phyloP scores from a whole-genome alignment of 257 asterid genomes.

The Nicotiana attenuata region DNA sequence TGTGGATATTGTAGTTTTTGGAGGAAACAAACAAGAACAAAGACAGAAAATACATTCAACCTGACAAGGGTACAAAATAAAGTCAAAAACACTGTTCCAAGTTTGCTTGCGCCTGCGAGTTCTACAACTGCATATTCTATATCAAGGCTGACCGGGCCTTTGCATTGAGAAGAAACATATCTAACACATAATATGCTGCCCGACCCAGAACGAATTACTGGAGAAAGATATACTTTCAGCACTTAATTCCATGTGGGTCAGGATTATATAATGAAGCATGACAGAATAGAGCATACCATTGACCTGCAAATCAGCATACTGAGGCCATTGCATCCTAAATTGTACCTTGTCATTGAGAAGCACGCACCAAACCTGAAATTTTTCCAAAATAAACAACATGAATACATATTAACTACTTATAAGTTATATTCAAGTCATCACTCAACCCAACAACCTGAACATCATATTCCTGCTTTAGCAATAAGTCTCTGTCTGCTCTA shows the following conservation, averaged over 20 bases:
- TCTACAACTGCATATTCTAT: not conserved
- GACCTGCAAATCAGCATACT: constrained; percentile 71
- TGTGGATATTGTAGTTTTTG: not conserved
- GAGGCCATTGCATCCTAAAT: constrained; percentile 96
- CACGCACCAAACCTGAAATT: constrained; percentile 82
- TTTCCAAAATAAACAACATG: not conserved
- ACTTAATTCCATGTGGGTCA: not conserved
- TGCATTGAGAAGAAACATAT: not conserved
- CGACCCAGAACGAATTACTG: not conserved
- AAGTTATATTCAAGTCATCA: not conserved
- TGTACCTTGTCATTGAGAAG: constrained; percentile 86
- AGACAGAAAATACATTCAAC: not conserved
- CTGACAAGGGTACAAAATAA: constrained; percentile 7
- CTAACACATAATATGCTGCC: not conserved
- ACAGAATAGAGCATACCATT: constrained; percentile 51
- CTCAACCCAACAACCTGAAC: constrained; percentile 56
- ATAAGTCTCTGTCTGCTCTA: constrained; percentile 69
- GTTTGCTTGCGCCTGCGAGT: not conserved
- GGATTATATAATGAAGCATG: constrained; percentile 11
- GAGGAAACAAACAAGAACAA: not conserved
- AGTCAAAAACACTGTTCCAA: not conserved
- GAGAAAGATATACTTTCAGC: not conserved
- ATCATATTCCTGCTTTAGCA: constrained; percentile 76
- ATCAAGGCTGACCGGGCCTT: not conserved
- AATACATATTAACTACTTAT: not conserved